These are phyloP conservation scores for Penicillium goetzii DNA, from an alignment of 495 filamentous ascomycete species.

Conservation along the genomic window DNA sequence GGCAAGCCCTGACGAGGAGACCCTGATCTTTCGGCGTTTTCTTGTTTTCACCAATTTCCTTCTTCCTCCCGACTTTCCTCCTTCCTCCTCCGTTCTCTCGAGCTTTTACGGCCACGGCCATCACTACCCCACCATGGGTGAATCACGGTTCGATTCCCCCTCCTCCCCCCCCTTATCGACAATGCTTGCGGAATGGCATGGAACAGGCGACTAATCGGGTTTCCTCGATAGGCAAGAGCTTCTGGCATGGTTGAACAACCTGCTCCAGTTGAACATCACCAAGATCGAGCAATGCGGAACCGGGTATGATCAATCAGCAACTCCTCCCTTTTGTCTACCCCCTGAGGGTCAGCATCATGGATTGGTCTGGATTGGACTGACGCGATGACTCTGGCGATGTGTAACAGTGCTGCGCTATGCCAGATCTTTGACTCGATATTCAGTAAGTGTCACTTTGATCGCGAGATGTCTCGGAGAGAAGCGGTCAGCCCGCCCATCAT, in stretches of 20 bases:
- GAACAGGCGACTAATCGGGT: constrained; percentile 12
- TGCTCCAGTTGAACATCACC: constrained; percentile 94
- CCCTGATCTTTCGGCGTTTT: constrained; percentile 21
- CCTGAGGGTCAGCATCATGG: constrained; percentile 1
- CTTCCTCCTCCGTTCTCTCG: constrained; percentile 8
- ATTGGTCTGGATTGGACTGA: constrained; percentile 26
- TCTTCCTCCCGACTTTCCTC: constrained; percentile 7
- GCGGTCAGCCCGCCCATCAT: constrained; percentile 6
- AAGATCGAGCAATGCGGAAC: constrained; percentile 99
- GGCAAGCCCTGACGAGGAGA: constrained; percentile 25
- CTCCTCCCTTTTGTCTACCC: constrained; percentile 20
- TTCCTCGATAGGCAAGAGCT: constrained; percentile 81
- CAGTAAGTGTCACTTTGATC: constrained; percentile 53
- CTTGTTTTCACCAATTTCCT: constrained; percentile 3
- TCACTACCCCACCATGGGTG: constrained; percentile 56
- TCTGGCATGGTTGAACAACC: constrained; percentile 94
- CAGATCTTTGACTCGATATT: constrained; percentile 97
- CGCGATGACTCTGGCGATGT: constrained; percentile 5
- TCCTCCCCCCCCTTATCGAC: constrained; percentile 19
- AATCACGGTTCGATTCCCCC: constrained; percentile 53
- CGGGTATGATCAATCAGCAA: constrained; percentile 68
- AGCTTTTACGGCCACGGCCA: constrained; percentile 18
- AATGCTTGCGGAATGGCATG: constrained; percentile 10
- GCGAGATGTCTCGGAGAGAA: background rate
- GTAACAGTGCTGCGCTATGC: constrained; percentile 86